These are phyloP conservation scores for Teunomyces barrocoloradensis DNA, from an alignment of 805 yeast genomes.

Conservation along the genomic window DNA sequence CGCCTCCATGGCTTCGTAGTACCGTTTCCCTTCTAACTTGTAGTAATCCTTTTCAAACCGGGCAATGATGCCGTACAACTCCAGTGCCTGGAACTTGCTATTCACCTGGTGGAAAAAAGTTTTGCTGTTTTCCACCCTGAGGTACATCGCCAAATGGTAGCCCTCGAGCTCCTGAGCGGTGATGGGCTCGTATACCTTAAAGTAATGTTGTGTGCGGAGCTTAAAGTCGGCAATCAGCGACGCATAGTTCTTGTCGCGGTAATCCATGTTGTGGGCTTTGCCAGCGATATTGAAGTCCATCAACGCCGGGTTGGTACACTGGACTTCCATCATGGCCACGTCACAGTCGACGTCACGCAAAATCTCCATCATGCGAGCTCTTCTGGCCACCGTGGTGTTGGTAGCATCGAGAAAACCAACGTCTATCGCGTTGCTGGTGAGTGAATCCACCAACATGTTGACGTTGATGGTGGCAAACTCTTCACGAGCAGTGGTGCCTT, in stretches of 20 bases:
- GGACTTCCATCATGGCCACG: slow-evolving; percentile 57
- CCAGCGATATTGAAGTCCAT: slow-evolving; percentile 61
- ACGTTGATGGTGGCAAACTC: slow-evolving; percentile 34
- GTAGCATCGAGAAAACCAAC: slow-evolving; percentile 46
- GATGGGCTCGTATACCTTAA: slow-evolving; percentile 31
- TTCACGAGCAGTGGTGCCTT: slow-evolving; percentile 33
- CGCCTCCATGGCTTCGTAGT: slow-evolving; percentile 25
- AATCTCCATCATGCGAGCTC: slow-evolving; percentile 28
- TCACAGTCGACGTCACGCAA: slow-evolving; percentile 28
- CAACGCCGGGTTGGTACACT: slow-evolving; percentile 51
- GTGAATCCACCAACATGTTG: slow-evolving; percentile 29
- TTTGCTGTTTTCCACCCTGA: slow-evolving; percentile 13
- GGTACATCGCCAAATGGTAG: slow-evolving; percentile 21
- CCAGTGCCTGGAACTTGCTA: slow-evolving; percentile 19
- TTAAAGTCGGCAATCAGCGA: slow-evolving; percentile 59
- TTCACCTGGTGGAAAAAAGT: slow-evolving; percentile 2
- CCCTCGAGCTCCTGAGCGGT: slow-evolving; percentile 21
- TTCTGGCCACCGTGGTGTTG: slow-evolving; percentile 35
- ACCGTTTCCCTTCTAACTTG: slow-evolving; percentile 20
- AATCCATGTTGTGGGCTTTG: slow-evolving; percentile 63
- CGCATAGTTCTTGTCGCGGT: slow-evolving; percentile 49
- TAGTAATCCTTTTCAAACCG: slow-evolving; percentile 17
- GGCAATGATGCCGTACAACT: slow-evolving; percentile 6
- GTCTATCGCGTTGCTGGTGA: slow-evolving; percentile 22
- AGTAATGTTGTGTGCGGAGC: slow-evolving; percentile 53